These are phyloP conservation scores for Bonia amplexicaulis DNA, from an alignment of 176 grass and related monocot genomes.

Conservation along the genomic window DNA sequence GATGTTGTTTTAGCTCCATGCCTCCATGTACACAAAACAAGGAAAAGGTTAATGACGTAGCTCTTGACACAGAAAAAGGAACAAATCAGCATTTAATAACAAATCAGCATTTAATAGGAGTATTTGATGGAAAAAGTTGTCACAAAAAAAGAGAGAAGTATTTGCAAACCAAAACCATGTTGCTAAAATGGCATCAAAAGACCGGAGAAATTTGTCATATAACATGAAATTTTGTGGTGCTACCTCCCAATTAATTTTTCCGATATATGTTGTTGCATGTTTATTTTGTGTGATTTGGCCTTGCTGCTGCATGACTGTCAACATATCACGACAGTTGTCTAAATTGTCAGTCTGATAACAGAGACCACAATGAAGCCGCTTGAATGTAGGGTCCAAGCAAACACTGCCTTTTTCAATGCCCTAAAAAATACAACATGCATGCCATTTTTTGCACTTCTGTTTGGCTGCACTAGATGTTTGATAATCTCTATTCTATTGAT, in stretches of 20 bases:
- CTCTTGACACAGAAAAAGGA: neutral
- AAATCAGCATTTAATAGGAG: neutral
- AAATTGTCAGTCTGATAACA: neutral
- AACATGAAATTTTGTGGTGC: neutral
- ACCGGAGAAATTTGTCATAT: neutral
- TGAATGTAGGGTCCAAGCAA: neutral
- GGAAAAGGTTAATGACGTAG: neutral
- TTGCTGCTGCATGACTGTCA: neutral
- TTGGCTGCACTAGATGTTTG: neutral
- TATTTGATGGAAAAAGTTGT: neutral
- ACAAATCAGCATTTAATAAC: neutral
- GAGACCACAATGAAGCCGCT: neutral
- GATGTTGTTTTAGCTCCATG: slow-evolving; percentile 17
- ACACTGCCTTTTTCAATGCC: neutral
- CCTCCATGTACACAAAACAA: neutral
- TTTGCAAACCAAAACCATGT: neutral
- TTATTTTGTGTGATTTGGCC: neutral
- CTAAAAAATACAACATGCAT: neutral
- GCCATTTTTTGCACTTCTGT: neutral
- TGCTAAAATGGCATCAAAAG: neutral
- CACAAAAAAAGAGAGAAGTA: neutral
- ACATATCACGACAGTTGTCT: neutral
- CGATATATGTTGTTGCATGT: neutral
- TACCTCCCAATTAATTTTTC: neutral
- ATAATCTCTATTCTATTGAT: neutral